A percentile compares a stretch with the other conserved stretches of the same genome.
Conservation (phyloP, 1,284 basidiomycete species). For the Trichosporon sp. region DNA sequence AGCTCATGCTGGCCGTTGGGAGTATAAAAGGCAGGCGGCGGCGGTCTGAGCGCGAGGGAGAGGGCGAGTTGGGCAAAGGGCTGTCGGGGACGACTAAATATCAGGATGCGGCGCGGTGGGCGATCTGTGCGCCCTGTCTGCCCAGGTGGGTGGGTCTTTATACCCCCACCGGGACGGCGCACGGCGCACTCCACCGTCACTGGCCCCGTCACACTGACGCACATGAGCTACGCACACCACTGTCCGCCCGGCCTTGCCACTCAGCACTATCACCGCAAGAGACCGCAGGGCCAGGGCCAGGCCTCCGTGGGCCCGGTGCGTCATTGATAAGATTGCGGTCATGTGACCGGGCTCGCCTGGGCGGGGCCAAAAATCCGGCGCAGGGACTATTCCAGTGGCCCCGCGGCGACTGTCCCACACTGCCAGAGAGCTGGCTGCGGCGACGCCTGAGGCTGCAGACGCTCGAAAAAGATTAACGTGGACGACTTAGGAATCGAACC, state of each 20-base stretch:
- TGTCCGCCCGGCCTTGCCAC: background rate
- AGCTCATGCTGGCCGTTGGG: background rate
- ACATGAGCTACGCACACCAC: background rate
- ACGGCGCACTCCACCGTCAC: background rate
- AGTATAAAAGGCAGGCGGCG: background rate
- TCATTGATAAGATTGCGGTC: background rate
- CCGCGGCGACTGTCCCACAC: too few relatives aligned
- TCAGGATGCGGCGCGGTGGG: background rate
- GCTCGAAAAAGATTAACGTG: background rate
- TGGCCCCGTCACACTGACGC: background rate
- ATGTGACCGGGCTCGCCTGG: background rate
- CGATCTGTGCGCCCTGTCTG: background rate
- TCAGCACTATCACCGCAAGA: background rate
- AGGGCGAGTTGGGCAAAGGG: too few relatives aligned
- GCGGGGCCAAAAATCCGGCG: background rate
- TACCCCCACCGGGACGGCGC: background rate
- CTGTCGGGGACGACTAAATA: background rate
- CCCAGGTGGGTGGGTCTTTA: background rate
- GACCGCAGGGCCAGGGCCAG: background rate
- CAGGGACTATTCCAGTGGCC: too few relatives aligned
- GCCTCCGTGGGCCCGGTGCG: background rate
- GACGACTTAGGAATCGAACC: constrained; percentile 4
- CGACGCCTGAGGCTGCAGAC: too few relatives aligned
- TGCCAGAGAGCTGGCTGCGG: too few relatives aligned
- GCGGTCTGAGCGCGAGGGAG: background rate